phyloP scores from a whole-genome alignment of 345 rosid genomes.

The Dipteronia dyeriana region DNA sequence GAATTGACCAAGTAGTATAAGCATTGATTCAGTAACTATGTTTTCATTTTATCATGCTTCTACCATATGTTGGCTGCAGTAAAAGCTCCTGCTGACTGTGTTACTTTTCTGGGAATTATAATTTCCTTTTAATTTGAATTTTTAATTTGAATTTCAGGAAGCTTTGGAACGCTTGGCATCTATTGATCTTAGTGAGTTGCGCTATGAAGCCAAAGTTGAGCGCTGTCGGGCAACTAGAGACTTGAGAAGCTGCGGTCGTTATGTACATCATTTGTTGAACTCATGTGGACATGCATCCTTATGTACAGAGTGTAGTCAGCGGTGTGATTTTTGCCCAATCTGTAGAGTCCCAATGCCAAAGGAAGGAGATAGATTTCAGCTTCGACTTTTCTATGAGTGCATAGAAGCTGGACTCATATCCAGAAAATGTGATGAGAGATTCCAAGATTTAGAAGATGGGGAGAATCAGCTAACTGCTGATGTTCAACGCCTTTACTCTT shows the following conservation, averaged over 20 bases:
- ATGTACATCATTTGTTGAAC: constrained; percentile 61
- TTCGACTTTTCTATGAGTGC: constrained; percentile 82
- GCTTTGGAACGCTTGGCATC: constrained; percentile 83
- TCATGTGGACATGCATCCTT: constrained; percentile 94
- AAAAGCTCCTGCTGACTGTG: not conserved
- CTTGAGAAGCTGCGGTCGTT: constrained; percentile 82
- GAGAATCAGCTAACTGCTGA: constrained; percentile 61
- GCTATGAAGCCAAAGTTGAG: constrained; percentile 87
- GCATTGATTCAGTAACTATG: too few species aligned
- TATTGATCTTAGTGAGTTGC: constrained; percentile 66
- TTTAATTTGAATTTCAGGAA: constrained; percentile 55
- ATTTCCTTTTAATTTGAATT: constrained; percentile 23
- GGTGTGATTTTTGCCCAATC: constrained; percentile 87
- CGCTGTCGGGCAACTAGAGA: constrained; percentile 92
- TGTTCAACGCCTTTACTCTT: constrained; percentile 81
- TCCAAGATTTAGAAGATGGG: constrained; percentile 60
- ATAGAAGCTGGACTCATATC: constrained; percentile 81
- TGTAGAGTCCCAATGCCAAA: constrained; percentile 61
- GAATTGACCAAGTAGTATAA: too few species aligned
- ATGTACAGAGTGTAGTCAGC: constrained; percentile 79
- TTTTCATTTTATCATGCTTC: not conserved
- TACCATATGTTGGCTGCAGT: not conserved
- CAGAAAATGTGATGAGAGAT: constrained; percentile 51
- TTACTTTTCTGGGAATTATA: not conserved
- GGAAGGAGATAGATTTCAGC: constrained; percentile 42